Percentiles rank a stretch among this genome's conserved stretches.
Evolutionary conservation across 2,329 filamentous ascomycete species (phyloP).

Genomic region (Exophiala oligosperma): DNA sequence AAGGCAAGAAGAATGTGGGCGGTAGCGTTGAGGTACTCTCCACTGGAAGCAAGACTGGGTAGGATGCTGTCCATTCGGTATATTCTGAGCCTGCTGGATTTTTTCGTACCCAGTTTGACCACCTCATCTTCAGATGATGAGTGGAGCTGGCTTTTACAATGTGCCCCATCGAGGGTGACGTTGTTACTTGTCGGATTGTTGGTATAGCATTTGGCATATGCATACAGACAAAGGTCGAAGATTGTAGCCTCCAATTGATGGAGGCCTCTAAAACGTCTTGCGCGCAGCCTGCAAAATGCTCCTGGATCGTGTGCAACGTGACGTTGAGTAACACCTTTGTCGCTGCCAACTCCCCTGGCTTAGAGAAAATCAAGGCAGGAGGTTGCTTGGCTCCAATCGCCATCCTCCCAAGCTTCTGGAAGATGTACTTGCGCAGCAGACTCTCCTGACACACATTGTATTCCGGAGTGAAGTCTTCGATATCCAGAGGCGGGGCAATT

Average conservation of each 20-base stretch:
- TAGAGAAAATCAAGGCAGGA: background rate
- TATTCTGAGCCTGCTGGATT: background rate
- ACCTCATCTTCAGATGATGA: conserved; percentile 5
- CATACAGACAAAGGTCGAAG: conserved; percentile 7
- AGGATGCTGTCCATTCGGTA: conserved; percentile 1
- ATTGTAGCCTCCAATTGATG: conserved; percentile 1
- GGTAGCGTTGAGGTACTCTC: background rate
- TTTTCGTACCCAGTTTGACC: background rate
- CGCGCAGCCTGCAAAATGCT: background rate
- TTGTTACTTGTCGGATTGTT: background rate
- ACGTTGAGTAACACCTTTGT: background rate
- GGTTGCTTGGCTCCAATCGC: conserved; percentile 1
- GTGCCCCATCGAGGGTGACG: background rate
- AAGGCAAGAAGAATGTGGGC: conserved; percentile 4
- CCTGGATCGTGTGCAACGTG: background rate
- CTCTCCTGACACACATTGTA: background rate
- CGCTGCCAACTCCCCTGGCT: background rate
- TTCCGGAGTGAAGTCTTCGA: background rate
- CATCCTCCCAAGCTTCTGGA: conserved; percentile 2
- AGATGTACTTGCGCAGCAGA: background rate
- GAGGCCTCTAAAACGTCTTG: background rate
- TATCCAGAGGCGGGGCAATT: background rate
- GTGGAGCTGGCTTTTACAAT: background rate
- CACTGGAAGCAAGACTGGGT: conserved; percentile 5
- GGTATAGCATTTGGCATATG: background rate